Evolutionary conservation across 2,329 filamentous ascomycete species (phyloP).

Genomic region (Neopestalotiopsis sp.): DNA sequence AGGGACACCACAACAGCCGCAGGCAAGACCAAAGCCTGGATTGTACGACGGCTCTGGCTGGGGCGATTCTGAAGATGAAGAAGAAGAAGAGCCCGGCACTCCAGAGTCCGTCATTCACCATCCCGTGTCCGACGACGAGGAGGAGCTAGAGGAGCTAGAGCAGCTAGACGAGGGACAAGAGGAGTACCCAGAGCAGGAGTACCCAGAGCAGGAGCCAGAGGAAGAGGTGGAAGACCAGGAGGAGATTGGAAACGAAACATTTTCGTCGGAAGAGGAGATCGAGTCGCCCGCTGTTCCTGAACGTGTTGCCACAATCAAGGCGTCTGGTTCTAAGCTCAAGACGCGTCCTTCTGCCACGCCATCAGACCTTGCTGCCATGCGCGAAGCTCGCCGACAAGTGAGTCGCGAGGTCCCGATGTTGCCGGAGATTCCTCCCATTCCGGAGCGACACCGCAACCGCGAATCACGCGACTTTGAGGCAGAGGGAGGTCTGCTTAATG

Average conservation of each 20-base stretch:
- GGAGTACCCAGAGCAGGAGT: slow-evolving; percentile 31
- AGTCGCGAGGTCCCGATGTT: slow-evolving; percentile 69
- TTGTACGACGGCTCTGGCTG: slow-evolving; percentile 37
- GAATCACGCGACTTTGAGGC: slow-evolving; percentile 53
- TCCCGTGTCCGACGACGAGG: slow-evolving; percentile 55
- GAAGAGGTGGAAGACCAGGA: slow-evolving; percentile 37
- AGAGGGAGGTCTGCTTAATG: slow-evolving; percentile 38
- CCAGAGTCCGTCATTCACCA: slow-evolving; percentile 92
- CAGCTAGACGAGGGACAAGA: slow-evolving; percentile 20
- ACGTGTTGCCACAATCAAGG: slow-evolving; percentile 85
- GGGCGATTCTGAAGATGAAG: slow-evolving; percentile 61
- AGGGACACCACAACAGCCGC: slow-evolving; percentile 52
- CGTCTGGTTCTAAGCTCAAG: slow-evolving; percentile 84
- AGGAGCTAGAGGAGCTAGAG: slow-evolving; percentile 36
- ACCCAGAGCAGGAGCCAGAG: slow-evolving; percentile 33
- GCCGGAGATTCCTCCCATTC: slow-evolving; percentile 59
- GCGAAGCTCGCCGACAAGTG: slow-evolving; percentile 82
- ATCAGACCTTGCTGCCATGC: slow-evolving; percentile 83
- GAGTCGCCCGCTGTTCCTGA: slow-evolving; percentile 76
- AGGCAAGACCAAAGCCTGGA: slow-evolving; percentile 60
- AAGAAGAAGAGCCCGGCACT: slow-evolving; percentile 69
- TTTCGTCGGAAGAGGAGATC: slow-evolving; percentile 45
- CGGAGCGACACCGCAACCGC: slow-evolving; percentile 63
- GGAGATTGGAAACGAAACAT: slow-evolving; percentile 22
- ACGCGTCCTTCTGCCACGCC: slow-evolving; percentile 88